Evolutionary conservation across 495 filamentous ascomycete species (phyloP).

Genomic region (Tuber umbilicatum): DNA sequence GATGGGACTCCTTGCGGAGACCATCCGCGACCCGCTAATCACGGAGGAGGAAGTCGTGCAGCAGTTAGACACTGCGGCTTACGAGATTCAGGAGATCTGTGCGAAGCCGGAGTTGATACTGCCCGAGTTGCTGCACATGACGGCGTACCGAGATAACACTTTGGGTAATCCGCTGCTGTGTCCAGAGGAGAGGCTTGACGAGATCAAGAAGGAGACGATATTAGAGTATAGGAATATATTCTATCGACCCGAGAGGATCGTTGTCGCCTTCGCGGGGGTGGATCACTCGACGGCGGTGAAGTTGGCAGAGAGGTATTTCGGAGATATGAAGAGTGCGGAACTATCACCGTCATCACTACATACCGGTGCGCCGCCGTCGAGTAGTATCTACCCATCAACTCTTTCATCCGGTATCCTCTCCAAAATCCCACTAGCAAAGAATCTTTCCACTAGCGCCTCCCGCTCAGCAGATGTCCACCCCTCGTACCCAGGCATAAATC

Average conservation of each 20-base stretch:
- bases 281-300: constrained; percentile 71
- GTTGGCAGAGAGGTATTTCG: constrained; percentile 78
- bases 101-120: constrained; percentile 92
- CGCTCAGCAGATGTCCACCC: constrained; percentile 53
- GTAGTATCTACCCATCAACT: constrained; percentile 12
- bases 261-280: constrained; percentile 92
- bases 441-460: constrained; percentile 65
- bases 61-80: constrained; percentile 84
- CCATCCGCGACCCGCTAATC: constrained; percentile 79
- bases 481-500: constrained; percentile 6
- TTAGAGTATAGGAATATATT: constrained; percentile 75
- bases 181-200: constrained; percentile 68
- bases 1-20: constrained; percentile 82
- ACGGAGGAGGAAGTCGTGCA: constrained; percentile 82
- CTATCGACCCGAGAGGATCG: constrained; percentile 81
- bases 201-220: constrained; percentile 69
- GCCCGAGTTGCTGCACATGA: constrained; percentile 89
- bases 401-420: constrained; percentile 58
- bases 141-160: constrained; percentile 91
- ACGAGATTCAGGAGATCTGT: constrained; percentile 98
- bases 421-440: constrained; percentile 90
- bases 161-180: constrained; percentile 90
- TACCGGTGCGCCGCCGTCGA: constrained; percentile 43
- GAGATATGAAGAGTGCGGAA: constrained; percentile 65
- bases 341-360: constrained; percentile 44